Conservation (phyloP, 768 basidiomycete species). For the Mycena indigotica region DNA sequence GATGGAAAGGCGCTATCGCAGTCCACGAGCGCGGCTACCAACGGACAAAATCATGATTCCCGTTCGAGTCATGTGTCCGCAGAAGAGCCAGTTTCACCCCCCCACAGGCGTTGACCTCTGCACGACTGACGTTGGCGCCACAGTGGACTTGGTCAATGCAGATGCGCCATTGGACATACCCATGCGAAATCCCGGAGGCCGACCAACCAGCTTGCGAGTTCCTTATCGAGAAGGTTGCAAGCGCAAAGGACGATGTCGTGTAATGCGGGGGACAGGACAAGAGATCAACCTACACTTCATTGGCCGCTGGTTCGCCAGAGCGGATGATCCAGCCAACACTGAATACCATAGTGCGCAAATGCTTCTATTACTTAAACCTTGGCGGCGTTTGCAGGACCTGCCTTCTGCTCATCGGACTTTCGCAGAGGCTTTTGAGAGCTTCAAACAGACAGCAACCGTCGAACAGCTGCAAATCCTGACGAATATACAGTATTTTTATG, state of each 20-base stretch:
- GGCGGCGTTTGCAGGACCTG: slow-evolving; percentile 31
- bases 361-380: slow-evolving; percentile 38
- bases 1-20: slow-evolving; percentile 22
- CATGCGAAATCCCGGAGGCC: background rate
- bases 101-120: background rate
- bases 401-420: slow-evolving; percentile 22
- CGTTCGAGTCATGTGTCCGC: too few relatives aligned
- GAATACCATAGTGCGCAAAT: slow-evolving; percentile 32
- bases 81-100: too few relatives aligned
- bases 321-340: slow-evolving; percentile 18
- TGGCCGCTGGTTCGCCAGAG: slow-evolving; percentile 33
- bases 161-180: too few relatives aligned
- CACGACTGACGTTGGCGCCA: background rate
- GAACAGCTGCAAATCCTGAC: slow-evolving; percentile 16
- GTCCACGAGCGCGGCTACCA: background rate
- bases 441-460: slow-evolving; percentile 3
- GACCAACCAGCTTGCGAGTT: background rate
- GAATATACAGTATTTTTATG: slow-evolving; percentile 39
- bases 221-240: background rate
- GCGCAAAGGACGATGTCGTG: background rate
- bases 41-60: background rate
- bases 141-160: too few relatives aligned
- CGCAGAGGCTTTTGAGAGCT: slow-evolving; percentile 22
- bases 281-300: slow-evolving; percentile 29
- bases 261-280: background rate